A percentile compares a stretch with the other conserved stretches of the same genome.
These are phyloP conservation scores for Emmonsia crescens DNA, from an alignment of 2,329 filamentous ascomycete genomes.

Conservation along the genomic window DNA sequence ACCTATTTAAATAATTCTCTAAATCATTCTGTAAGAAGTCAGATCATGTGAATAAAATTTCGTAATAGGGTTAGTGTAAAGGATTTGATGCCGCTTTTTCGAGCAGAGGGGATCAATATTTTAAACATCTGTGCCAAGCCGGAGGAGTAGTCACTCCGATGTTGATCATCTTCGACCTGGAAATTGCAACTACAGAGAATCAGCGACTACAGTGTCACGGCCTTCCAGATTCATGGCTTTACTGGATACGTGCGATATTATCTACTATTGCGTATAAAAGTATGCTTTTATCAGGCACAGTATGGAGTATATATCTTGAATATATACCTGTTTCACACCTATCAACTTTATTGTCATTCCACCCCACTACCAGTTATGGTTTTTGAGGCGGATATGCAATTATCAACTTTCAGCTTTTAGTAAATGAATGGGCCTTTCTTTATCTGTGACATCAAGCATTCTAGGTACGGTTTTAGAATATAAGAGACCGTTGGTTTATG, in stretches of 20 bases:
- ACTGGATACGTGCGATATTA: background rate
- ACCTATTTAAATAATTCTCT: too few species aligned
- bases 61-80: too few species aligned
- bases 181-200: background rate
- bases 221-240: background rate
- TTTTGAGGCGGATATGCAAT: too few species aligned
- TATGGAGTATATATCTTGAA: background rate
- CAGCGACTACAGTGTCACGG: background rate
- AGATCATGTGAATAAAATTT: too few species aligned
- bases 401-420: too few species aligned
- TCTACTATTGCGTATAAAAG: background rate
- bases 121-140: background rate
- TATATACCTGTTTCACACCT: background rate
- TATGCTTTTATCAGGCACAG: background rate
- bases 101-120: background rate
- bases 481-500: too few species aligned
- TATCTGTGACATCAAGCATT: too few species aligned
- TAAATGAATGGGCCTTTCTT: too few species aligned
- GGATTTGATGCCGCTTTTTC: too few species aligned
- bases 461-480: too few species aligned
- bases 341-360: background rate
- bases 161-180: background rate
- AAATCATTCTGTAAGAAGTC: too few species aligned
- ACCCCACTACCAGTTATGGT: too few species aligned
- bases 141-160: background rate